Evolutionary conservation across 2,329 filamentous ascomycete genomes (phyloP), one percentile per base, ranked within the genome.

Genomic region (Onygenales sp.): DNA sequence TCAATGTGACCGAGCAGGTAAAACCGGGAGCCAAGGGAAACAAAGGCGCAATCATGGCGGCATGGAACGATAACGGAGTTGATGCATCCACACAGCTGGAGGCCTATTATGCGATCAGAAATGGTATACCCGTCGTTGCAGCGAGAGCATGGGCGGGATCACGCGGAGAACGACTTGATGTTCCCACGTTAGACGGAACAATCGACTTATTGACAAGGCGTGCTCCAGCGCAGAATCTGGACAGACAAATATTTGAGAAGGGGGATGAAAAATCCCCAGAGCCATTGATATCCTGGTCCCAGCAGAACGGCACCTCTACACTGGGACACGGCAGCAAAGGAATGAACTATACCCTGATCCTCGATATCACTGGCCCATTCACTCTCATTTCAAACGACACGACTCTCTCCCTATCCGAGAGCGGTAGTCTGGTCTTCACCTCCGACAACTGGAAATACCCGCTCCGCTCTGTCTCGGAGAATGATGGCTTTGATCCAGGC

Each of bases 11-110:
- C 0, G 72, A 78, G 51, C 79, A 81, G 56, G 73, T 77, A 0
- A 56, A 68, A 1, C 59, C 61, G 9, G 58, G 65, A 1, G 69
- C 66, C 34, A 65, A 71, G 0, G 63, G 66, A 1, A 70, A 80
- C 1, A 67, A 75, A 2, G 78, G 78, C 0, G 70, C 76, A 27
- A 71, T 81, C 32, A 67, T 72, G 2, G 73, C 78, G 1, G 62
- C 77, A 4, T 80, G 78, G 78, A 80, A 80, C 54, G 78, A 81
- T 56, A 78, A 75, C 49, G 78, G 78, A 1, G 67, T 73, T 0
- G 79, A 80, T 55, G 73, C 77, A 2, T 73, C 73, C 0, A 74
- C 75, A 0, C 76, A 76, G 53, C 70, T 75, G 1, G 78, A 81
- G 59, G 70, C 75, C 0, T 81, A 77, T 56, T 78, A 78, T 55